Conservation (phyloP, 1,284 basidiomycete species). For the Pholiota adiposa region DNA sequence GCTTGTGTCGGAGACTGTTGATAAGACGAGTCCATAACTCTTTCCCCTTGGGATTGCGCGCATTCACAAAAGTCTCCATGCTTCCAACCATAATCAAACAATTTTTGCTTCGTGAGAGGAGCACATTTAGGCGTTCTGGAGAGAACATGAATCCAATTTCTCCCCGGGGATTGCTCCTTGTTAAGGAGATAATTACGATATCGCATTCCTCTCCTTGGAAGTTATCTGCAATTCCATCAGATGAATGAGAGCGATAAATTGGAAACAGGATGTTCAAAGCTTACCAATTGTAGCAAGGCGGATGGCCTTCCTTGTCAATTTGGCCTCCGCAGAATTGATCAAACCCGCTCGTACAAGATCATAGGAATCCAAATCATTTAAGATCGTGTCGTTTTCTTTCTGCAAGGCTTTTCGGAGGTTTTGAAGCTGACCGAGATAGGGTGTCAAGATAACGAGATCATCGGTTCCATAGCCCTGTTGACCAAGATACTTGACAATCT, state of each 20-base stretch:
- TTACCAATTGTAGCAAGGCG: constrained; percentile 60
- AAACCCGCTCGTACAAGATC: constrained; percentile 63
- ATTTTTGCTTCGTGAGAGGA: constrained; percentile 66
- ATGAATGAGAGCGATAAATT: constrained; percentile 10
- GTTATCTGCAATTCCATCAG: constrained; percentile 28
- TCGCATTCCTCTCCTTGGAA: constrained; percentile 71
- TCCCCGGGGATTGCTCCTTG: constrained; percentile 54
- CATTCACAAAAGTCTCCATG: constrained; percentile 54
- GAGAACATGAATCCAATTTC: constrained; percentile 72
- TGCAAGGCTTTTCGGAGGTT: constrained; percentile 48
- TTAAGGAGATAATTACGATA: constrained; percentile 64
- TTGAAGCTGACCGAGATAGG: constrained; percentile 68
- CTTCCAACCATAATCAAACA: constrained; percentile 69
- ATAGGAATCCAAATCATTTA: constrained; percentile 63
- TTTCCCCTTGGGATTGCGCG: constrained; percentile 49
- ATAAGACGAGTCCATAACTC: constrained; percentile 56
- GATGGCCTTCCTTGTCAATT: constrained; percentile 45
- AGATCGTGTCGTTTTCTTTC: constrained; percentile 56
- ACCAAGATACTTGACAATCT: constrained; percentile 61
- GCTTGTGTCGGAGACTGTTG: constrained; percentile 39
- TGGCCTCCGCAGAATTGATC: constrained; percentile 39
- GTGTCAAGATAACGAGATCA: constrained; percentile 64
- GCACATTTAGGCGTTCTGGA: constrained; percentile 68
- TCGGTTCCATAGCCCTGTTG: constrained; percentile 69
- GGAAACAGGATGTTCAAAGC: constrained; percentile 65